Evolutionary conservation across 2,329 filamentous ascomycete genomes (phyloP), one percentile per base, ranked within the genome.

Genomic region (Aspergillus ochraceoroseus): DNA sequence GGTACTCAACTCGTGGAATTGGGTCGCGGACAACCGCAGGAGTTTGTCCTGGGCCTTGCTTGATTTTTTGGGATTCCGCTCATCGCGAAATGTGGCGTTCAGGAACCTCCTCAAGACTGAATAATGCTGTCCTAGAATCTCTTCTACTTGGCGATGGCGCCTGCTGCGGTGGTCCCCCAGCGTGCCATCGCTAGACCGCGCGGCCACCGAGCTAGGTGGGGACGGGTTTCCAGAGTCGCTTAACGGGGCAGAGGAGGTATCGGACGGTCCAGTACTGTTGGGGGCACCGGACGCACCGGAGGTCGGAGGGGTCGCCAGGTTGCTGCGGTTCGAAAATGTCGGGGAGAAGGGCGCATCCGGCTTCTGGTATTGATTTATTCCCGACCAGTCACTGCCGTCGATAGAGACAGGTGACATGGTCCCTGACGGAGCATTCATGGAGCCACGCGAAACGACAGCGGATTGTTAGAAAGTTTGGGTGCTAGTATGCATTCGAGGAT

Each of bases 1-100:
- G 43, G 90, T 96, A 67, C 89, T 95, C 48, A 98, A 76, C 69
- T 98, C 92, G 66, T 94, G 87, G 65, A 98, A 96, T 65, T 98
- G 92, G 18, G 94, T 87, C 1, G 84, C 74, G 1, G 89, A 95
- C 36, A 98, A 76, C 44, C 90, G 81, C 45, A 95, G 75, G 42
- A 96, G 75, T 73, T 98, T 98, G 67, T 96, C 92, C 58, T 89
- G 83, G 41, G 92, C 92, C 66, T 89, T 84, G 67, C 94, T 95
- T 18, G 87, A 82, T 36, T 82, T 83, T 34, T 80, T 77, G 48
- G 83, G 83, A 32, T 77, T 76, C 59, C 83, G 80, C 53, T 88
- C 85, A 63, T 94, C 85, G 57, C 82, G 82, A 41, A 80, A 76
- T 28, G 78, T 81, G 49, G 75, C 73, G 7, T 78, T 78, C 26